Base-by-base conservation (phyloP, 345 rosid genomes). In the Euphorbia pulcherrima region DNA sequence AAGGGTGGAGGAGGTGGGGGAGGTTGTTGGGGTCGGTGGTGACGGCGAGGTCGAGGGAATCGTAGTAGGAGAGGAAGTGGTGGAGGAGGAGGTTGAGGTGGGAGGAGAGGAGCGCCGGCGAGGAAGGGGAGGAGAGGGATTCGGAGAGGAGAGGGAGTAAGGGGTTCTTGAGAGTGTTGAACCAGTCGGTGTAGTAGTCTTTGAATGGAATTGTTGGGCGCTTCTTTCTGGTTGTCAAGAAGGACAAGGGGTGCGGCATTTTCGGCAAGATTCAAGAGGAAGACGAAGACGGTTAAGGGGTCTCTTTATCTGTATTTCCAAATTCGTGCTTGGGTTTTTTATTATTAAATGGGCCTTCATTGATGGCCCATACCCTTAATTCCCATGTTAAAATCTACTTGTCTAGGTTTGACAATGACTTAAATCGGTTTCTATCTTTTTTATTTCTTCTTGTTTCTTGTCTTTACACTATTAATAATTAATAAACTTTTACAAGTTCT, bases 1-100 rank as follows among this genome's bases (percentile, higher is more conserved):
- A 79, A 1, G 96, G 92, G 83, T 65, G 82, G 74, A 92, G 92
- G 29, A 90, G 85, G 62, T 79, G 73, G 26, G 97, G 81, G 53
- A 88, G 80, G 57, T 77, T 83, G 67, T 77, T 76, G 20, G 74
- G 17, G 54, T 78, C 50, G 55, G 78, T 55, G 40, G 72, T 48
- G 63, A 88, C 87, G 24, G 88, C 89, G 23, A 77, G 83, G 78
- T 92, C 96, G 67, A 92, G 88, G 65, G 89, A 65, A 75, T 88
- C 83, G 81, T 88, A 92, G 83, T 90, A 90, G 27, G 83, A 68
- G 68, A 85, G 86, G 30, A 92, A 60, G 80, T 90, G 97, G 66
- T 80, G 85, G 81, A 82, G 93, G 74, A 92, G 78, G 71, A 81
- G 83, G 26, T 82, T 85, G 8, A 81, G 75, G 55, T 76, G 86